phyloP scores from a whole-genome alignment of 2,329 filamentous ascomycete genomes.

The Pseudopyricularia javanii region DNA sequence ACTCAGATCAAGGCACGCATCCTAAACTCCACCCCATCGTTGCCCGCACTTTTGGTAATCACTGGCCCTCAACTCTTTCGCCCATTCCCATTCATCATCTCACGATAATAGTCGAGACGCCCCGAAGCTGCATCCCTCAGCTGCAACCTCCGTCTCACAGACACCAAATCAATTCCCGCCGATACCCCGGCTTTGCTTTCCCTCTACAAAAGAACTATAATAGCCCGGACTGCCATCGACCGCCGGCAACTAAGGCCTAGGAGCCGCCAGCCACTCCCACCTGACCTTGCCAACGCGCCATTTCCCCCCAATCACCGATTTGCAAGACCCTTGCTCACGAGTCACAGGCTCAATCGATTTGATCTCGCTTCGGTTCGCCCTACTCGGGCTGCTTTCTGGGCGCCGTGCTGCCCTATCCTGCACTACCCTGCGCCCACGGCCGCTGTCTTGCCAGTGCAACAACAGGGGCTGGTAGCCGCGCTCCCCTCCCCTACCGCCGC shows the following conservation, averaged over 20 bases:
- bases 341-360: not conserved
- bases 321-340: not conserved
- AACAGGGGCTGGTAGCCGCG: not conserved
- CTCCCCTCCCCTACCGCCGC: not conserved
- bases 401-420: not conserved
- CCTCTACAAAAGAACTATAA: not conserved
- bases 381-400: too few relatives aligned
- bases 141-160: not conserved
- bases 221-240: not conserved
- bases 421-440: too few relatives aligned
- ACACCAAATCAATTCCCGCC: not conserved
- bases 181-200: not conserved
- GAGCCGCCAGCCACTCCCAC: not conserved
- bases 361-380: not conserved
- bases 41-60: too few relatives aligned
- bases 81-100: too few relatives aligned
- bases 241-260: constrained; percentile 1
- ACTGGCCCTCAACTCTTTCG: too few relatives aligned
- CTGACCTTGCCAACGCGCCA: not conserved
- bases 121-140: not conserved
- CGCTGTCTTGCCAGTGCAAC: not conserved
- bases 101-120: too few relatives aligned
- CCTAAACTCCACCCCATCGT: too few relatives aligned
- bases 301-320: not conserved
- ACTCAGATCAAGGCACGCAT: too few relatives aligned